Conservation (phyloP, 345 rosid genomes). For the Conringia planisiliqua region DNA sequence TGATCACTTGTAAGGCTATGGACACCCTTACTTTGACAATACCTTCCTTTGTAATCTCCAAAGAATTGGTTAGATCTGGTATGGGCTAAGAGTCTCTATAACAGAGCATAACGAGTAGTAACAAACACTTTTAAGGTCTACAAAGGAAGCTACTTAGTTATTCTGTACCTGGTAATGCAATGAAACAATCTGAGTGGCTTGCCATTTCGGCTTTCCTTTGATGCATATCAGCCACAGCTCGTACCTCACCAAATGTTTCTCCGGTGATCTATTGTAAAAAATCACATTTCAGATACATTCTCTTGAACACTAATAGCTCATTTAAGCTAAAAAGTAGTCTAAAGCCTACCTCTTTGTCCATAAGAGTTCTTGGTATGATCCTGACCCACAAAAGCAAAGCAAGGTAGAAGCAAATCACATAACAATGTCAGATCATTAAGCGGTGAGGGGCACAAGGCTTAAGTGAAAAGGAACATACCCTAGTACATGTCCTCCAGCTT, state of each 20-base stretch:
- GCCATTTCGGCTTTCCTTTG: slow-evolving; percentile 99
- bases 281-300: slow-evolving; percentile 5
- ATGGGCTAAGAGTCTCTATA: background rate
- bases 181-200: slow-evolving; percentile 88
- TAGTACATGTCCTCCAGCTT: slow-evolving; percentile 80
- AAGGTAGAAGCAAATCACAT: slow-evolving; percentile 16
- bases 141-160: slow-evolving; percentile 1
- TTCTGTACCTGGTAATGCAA: slow-evolving; percentile 82
- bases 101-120: background rate
- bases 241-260: slow-evolving; percentile 82
- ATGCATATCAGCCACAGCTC: slow-evolving; percentile 91
- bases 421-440: background rate
- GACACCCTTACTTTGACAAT: background rate
- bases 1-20: background rate
- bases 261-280: slow-evolving; percentile 55
- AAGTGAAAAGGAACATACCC: slow-evolving; percentile 48
- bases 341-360: slow-evolving; percentile 72
- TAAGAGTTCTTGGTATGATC: slow-evolving; percentile 82
- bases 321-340: background rate
- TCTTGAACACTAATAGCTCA: background rate
- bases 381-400: slow-evolving; percentile 36
- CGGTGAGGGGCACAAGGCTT: background rate
- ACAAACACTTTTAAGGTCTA: background rate
- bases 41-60: background rate
- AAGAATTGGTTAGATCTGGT: background rate